Base-by-base conservation (phyloP, 139 green algal genomes). In the Choricystis sp. region DNA sequence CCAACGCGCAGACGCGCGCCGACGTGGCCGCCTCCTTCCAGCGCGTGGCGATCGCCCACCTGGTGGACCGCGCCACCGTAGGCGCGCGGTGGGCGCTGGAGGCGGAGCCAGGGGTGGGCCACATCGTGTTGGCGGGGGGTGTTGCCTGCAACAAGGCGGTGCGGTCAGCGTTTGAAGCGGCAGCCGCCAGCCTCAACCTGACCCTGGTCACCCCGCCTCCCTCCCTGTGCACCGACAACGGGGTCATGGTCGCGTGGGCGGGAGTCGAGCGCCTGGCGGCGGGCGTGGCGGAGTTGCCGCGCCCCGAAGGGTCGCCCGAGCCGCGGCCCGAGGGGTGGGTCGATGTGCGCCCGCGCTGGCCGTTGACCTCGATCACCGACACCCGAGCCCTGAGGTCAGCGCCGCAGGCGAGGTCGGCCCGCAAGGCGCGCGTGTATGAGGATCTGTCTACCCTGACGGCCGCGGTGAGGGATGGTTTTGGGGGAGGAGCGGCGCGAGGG, bases 191-290 rank as follows among this genome's bases (percentile, higher is more conserved):
- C 23, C 70, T 68, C 16, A 76, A 71, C 16, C 49, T 96, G 40
- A 49, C 72, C 1, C 77, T 94, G 57, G 72, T 95, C 3, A 87
- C 82, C 49, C 92, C 92, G 0, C 80, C 81, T 19, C 79, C 92
- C 0, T 61, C 72, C 26, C 85, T 89, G 31, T 98, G 92, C 77
- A 97, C 91, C 2, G 92, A 98, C 74, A 98, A 98, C 62, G 92
- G 92, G 4, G 88, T 95, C 4, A 98, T 98, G 92, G 90, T 96
- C 49, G 92, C 87, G 0, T 98, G 92, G 92, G 79, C 89, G 1
- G 92, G 90, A 5, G 29, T 92, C n/a, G 92, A 98, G 68, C 65
- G 81, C 58, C 77, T 68, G 40, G 62, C 1, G n/a, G 29, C 52
- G 2, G 26, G 49, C 40, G 30, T 79, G 57, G n/a, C 49, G 56